phyloP scores from a whole-genome alignment of 768 basidiomycete species.

The Naganishia kalamii region DNA sequence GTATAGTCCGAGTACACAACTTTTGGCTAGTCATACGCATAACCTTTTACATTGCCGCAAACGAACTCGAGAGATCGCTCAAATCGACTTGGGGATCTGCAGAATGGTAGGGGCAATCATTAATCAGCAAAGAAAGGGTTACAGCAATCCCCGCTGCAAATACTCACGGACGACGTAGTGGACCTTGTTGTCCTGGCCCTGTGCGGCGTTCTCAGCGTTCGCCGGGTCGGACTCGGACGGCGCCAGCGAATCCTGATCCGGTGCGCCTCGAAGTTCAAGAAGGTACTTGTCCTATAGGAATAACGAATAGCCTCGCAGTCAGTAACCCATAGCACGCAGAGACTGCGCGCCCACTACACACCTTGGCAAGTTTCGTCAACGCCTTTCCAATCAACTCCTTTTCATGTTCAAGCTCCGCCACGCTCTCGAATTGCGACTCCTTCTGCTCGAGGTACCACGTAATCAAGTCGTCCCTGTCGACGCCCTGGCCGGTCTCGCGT shows the following conservation, averaged over 20 bases:
- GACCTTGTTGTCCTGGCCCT: slow-evolving; percentile 14
- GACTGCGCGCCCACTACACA: slow-evolving; percentile 45
- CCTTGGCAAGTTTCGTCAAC: slow-evolving; percentile 83
- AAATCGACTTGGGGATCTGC: slow-evolving; percentile 27
- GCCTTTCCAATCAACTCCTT: slow-evolving; percentile 85
- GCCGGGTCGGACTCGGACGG: slow-evolving; percentile 6
- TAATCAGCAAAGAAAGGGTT: background rate
- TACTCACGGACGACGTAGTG: slow-evolving; percentile 30
- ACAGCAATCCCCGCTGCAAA: background rate
- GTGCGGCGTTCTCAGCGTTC: background rate
- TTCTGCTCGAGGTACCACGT: slow-evolving; percentile 93
- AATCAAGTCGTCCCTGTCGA: slow-evolving; percentile 84
- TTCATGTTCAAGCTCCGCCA: slow-evolving; percentile 84
- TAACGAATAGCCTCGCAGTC: background rate
- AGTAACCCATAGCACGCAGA: background rate
- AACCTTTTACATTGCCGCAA: slow-evolving; percentile 1
- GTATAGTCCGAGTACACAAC: too few relatives aligned
- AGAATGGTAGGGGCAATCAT: background rate
- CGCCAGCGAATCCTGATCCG: slow-evolving; percentile 61
- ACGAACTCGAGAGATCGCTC: slow-evolving; percentile 23
- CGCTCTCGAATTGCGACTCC: slow-evolving; percentile 72
- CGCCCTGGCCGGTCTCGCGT: slow-evolving; percentile 63
- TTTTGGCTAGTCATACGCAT: background rate
- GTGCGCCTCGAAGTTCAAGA: slow-evolving; percentile 74
- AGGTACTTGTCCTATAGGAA: slow-evolving; percentile 58